Base-by-base conservation (phyloP, 1,284 basidiomycete species). In the Sporisorium exsertum region DNA sequence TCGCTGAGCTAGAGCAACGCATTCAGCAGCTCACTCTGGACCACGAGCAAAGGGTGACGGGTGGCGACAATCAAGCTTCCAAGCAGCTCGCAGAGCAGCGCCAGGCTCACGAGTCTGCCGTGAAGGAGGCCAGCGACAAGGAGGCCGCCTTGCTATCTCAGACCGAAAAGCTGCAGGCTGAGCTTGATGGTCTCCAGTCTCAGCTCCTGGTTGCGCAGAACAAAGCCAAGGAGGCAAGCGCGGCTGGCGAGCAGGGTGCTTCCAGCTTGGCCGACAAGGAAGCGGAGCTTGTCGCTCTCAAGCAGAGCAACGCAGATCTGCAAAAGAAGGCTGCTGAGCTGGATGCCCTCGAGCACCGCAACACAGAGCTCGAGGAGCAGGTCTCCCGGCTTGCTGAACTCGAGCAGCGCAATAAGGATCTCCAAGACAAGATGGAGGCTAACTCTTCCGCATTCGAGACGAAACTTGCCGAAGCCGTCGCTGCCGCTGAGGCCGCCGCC, bases 381-480 rank as follows among this genome's bases (percentile, higher is more conserved):
- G 35, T 49, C 2, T 33, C 60, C 1, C 45, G 45, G 27, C 47
- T 64, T 16, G 50, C 22, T 4, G 58, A 63, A 22, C 40, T 62
- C 35, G 49, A 64, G 47, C 40, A 57, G 46, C 53, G 46, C 40
- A 58, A 59, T 45, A 50, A 45, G 13, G 50, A 66, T 16, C 51
- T 71, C 22, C 59, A 58, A 10, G 40, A 20, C 9, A 46, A 63
- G 40, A 69, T 70, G 33, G 66, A 66, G 35, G 35, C 46, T 42
- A 63, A 66, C 32, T 45, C 64, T 10, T 46, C 62, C 22, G 54
- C 52, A 9, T 64, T 68, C 56, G 59, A 75, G 20, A 45, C 49
- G 2, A 46, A 47, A 15, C 56, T 75, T 29, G 72, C 67, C 27
- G 72, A 78, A 42, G 76, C 76, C n/a, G 68, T 74, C n/a, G 76